Evolutionary conservation across 2,329 filamentous ascomycete species (phyloP), one percentile per base, ranked within the genome.

Genomic region (Talaromyces sp.): DNA sequence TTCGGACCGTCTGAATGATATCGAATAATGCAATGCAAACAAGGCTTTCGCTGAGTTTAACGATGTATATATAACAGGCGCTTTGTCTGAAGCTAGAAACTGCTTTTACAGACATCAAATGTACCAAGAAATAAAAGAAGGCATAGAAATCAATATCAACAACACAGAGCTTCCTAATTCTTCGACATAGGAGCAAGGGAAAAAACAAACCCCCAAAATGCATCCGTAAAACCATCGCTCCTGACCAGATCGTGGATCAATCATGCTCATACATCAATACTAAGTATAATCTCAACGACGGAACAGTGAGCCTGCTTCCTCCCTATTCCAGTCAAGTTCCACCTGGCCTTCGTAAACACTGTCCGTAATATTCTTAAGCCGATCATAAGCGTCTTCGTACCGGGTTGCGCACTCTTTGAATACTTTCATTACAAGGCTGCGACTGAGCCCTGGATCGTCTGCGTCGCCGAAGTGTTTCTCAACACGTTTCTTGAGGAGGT

Each of bases 391-490:
- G 59, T 82, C 77, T 52, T 81, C 78, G 71, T 89, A 89, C 47
- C 81, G 81, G 41, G 75, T 75, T 74, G 88, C 85, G 68, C 86
- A 88, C 72, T 85, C 85, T 64, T 83, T 84, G 59, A 86, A 78
- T 33, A 89, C 87, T 74, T 87, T 85, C 52, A 77, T 76, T 27
- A 89, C 85, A 60, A 90, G 73, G 61, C 81, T 83, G 8, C 84
- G 78, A 71, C 87, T 90, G 62, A 90, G 81, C 24, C 81, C 85
- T 63, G 88, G 87, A 68, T 93, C 90, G 70, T 96, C 92, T 5
- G 89, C 90, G 70, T 96, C 92, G 50, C 92, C 92, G 82, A 98
- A 98, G 78, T 98, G 94, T 81, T 98, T 99, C 79, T 98, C 94
- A 1, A 98, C 91, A 59, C 94, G 87, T 81, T 96, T 97, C 72